Evolutionary conservation across 2,329 filamentous ascomycete genomes (phyloP), one percentile per base, ranked within the genome.

Genomic region (Diaporthe sp.): DNA sequence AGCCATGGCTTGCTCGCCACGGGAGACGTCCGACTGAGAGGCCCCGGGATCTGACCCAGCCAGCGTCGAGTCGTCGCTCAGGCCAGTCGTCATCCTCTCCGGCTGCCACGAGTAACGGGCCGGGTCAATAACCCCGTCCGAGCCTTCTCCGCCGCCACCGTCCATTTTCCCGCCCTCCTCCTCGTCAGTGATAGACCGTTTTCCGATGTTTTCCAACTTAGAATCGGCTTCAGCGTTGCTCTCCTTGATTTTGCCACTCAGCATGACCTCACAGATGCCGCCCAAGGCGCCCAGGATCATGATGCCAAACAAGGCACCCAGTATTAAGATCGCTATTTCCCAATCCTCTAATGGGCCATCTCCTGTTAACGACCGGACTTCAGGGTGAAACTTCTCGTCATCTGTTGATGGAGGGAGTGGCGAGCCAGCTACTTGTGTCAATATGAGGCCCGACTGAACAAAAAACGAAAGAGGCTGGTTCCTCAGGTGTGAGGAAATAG

Each of bases 31-130:
- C 22, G 61, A 25, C 3, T 51, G 44, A 25, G 63, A 25, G 30
- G 9, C 47, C 22, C 63, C 63, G 6, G 47, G 32, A 22, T 68
- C 63, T 9, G 63, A 68, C 10, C 63, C 63, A 4, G 63, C 63
- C 32, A 73, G 44, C 8, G 68, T 63, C 4, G 56, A 69, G 66
- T 73, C 72, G n/a, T 63, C 44, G 56, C 51, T 71, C 32, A 71
- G 32, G 37, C 63, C 68, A 9, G 65, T 71, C 13, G 51, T 69
- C 50, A 71, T 53, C 9, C 73, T 68, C 30, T 71, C 68, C 22
- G 63, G 59, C 30, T 74, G 68, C 74, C 74, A 75, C 19, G 74
- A 75, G 32, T 56, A 74, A 3, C 59, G 68, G 61, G 50, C 39
- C 15, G 22, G 4, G 6, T 73, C 51, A 30, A n/a, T 13, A 4